These are phyloP conservation scores for Hapsidospora chrysogenum DNA, from an alignment of 495 filamentous ascomycete species.

Conservation along the genomic window DNA sequence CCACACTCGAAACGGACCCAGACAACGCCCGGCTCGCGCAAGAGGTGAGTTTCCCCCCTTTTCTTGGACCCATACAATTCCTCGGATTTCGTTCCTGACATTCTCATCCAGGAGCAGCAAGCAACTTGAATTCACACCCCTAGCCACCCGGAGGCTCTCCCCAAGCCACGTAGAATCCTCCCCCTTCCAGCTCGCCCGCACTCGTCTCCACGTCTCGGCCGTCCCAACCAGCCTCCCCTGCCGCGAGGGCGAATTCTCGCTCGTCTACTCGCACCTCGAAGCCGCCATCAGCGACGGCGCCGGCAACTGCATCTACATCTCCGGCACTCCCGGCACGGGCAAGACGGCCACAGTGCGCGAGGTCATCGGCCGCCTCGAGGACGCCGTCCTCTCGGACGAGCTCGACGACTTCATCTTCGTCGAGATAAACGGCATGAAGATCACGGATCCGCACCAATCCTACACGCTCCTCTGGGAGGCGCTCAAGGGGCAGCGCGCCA, in stretches of 20 bases:
- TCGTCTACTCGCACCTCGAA: slow-evolving; percentile 85
- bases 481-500: slow-evolving; percentile 80
- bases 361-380: slow-evolving; percentile 77
- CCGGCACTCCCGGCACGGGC: slow-evolving; percentile 96
- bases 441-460: slow-evolving; percentile 92
- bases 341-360: slow-evolving; percentile 97
- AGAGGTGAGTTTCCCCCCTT: slow-evolving; percentile 2
- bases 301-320: slow-evolving; percentile 96
- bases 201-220: slow-evolving; percentile 78
- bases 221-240: slow-evolving; percentile 83
- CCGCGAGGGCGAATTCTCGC: slow-evolving; percentile 77
- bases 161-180: slow-evolving; percentile 62
- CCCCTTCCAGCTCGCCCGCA: slow-evolving; percentile 82
- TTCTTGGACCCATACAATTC: not conserved
- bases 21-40: slow-evolving; percentile 16
- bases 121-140: slow-evolving; percentile 83
- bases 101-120: slow-evolving; percentile 28
- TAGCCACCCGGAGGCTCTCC: slow-evolving; percentile 74
- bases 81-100: too few relatives aligned
- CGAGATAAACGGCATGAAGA: slow-evolving; percentile 99
- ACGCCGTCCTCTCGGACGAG: slow-evolving; percentile 71
- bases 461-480: slow-evolving; percentile 96
- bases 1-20: slow-evolving; percentile 7
- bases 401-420: slow-evolving; percentile 98
- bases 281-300: slow-evolving; percentile 86